phyloP scores from a whole-genome alignment of 257 asterid genomes.

The Solanum verrucosum region DNA sequence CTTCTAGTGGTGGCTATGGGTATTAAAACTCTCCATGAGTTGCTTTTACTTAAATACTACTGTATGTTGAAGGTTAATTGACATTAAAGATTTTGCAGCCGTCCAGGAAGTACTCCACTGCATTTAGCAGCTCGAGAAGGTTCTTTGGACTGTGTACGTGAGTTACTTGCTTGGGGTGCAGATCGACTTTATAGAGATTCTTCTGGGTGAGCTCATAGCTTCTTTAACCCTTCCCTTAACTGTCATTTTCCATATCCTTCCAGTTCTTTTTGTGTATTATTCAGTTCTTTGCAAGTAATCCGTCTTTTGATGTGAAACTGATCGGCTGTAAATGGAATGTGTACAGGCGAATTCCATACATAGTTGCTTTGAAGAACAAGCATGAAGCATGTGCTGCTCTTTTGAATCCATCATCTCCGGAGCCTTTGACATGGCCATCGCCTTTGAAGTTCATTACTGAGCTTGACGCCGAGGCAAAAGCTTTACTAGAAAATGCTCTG shows the following conservation, averaged over 20 bases:
- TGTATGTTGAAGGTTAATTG: neutral
- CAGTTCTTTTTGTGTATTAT: neutral
- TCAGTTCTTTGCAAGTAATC: neutral
- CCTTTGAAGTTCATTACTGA: slow-evolving; percentile 68
- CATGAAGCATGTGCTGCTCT: slow-evolving; percentile 65
- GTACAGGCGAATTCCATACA: slow-evolving; percentile 64
- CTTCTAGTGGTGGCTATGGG: slow-evolving; percentile 68
- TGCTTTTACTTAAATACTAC: neutral
- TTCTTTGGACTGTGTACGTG: slow-evolving; percentile 70
- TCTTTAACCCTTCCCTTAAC: neutral
- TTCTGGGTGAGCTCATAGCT: slow-evolving; percentile 45
- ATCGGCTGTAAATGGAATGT: slow-evolving; percentile 1
- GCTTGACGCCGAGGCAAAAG: slow-evolving; percentile 61
- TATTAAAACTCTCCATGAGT: neutral
- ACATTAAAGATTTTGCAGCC: slow-evolving; percentile 21
- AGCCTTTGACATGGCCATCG: slow-evolving; percentile 82
- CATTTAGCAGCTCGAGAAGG: slow-evolving; percentile 87
- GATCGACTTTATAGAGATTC: slow-evolving; percentile 71
- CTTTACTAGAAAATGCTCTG: slow-evolving; percentile 55
- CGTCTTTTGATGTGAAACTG: neutral
- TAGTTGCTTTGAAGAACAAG: slow-evolving; percentile 66
- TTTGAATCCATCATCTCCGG: slow-evolving; percentile 70
- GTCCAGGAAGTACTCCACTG: slow-evolving; percentile 71
- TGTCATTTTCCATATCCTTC: neutral
- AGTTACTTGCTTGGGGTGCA: slow-evolving; percentile 79